A percentile compares a stretch with the other conserved stretches of the same genome.
Conservation (phyloP, 176 grass and related monocot species). For the Urochloa ruziziensis region DNA sequence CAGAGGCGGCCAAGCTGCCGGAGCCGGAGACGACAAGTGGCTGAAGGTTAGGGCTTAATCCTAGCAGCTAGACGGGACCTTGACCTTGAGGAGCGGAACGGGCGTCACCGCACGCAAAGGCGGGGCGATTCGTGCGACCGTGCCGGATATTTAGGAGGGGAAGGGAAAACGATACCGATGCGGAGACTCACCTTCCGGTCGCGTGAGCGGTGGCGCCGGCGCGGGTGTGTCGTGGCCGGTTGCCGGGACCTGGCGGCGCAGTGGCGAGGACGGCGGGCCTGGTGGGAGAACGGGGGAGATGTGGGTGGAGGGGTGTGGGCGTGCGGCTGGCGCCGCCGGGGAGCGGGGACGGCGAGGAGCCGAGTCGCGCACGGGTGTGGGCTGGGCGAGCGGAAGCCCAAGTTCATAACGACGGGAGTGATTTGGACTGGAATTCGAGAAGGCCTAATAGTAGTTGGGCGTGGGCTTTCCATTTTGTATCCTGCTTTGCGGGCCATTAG, state of each 20-base stretch:
- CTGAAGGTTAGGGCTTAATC: not conserved
- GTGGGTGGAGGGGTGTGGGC: not conserved
- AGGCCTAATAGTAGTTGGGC: too few relatives aligned
- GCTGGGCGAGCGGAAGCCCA: not conserved
- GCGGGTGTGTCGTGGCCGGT: not conserved
- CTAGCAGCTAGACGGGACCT: not conserved
- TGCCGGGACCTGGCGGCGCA: not conserved
- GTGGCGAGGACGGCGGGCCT: not conserved
- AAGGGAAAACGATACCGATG: not conserved
- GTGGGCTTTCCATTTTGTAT: too few relatives aligned
- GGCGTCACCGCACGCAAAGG: not conserved
- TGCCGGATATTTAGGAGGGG: not conserved
- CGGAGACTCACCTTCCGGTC: not conserved
- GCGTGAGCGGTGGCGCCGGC: not conserved
- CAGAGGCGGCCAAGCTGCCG: not conserved
- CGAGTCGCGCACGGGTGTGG: not conserved
- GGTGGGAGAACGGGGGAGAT: too few relatives aligned
- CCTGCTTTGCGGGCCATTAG: too few relatives aligned
- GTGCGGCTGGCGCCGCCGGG: not conserved
- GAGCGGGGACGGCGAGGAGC: not conserved
- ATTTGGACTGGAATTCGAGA: not conserved
- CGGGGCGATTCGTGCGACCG: not conserved
- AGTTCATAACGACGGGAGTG: not conserved
- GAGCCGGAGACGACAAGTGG: not conserved
- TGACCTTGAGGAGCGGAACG: not conserved